Base-by-base conservation (phyloP, 176 grass and related monocot species). In the Echinochloa phyllopogon region DNA sequence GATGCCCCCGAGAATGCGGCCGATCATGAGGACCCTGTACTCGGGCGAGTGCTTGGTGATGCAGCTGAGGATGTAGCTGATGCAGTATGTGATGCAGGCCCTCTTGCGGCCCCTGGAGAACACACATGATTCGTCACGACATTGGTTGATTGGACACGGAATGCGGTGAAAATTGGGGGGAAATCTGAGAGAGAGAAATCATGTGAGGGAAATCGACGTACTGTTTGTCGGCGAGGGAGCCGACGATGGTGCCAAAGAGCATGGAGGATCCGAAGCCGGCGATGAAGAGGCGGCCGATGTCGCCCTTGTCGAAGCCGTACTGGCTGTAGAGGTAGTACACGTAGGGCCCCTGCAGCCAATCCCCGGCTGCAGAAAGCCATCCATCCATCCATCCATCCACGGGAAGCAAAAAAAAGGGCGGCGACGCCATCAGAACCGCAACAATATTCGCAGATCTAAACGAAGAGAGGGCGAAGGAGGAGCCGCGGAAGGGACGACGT, bases 201-300 rank as follows among this genome's bases (percentile, higher is more conserved):
- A 33, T 33, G 29, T 33, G 29, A 33, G 29, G 29, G 29, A 33
- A 33, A 33, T 33, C 29, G 17, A 18, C 92, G 62, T 83, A 99
- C 96, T 92, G 96, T 58, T 96, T 96, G 84, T 99, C 96, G 18
- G 96, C 96, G 51, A 99, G 86, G 66, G 96, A 99, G 74, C 91
- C 96, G 56, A 99, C 96, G 86, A 99, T 94, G 67, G 96, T 99
- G 76, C 96, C 96, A 72, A 99, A 99, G 50, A 99, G 65, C 96
- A 99, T 96, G 85, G 96, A 99, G 18, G 96, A 99, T 83, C 93
- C 96, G 86, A 99, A 99, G 40, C 96, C 96, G 36, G 93, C 96
- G 75, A 99, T 99, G 83, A 99, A 99, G 76, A 99, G 96, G 84
- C 96, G 89, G 50, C 96, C 96, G 59, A 99, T 99, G 82, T 99